Evolutionary conservation across 441 rosid genomes (phyloP).

Genomic region (Raphanus hybrid): DNA sequence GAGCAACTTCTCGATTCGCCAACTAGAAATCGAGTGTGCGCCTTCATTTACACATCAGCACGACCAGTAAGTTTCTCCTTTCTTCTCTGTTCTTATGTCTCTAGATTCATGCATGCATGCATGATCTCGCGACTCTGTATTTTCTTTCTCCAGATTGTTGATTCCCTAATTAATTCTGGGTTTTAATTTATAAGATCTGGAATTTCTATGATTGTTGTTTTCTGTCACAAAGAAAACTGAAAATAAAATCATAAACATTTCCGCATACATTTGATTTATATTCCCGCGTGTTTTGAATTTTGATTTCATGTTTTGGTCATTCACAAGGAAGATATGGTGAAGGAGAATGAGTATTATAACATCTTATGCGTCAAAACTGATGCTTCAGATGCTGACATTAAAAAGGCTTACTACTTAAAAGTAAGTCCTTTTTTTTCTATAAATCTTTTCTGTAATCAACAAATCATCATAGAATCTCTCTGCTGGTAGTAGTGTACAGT

Average conservation of each 20-base stretch:
- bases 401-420: constrained; percentile 92
- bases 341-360: too few species aligned
- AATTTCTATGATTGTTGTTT: not conserved
- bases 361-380: too few species aligned
- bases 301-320: not conserved
- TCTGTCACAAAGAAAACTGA: not conserved
- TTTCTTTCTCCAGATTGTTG: too few species aligned
- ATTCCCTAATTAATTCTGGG: too few species aligned
- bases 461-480: too few species aligned
- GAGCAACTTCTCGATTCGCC: not conserved
- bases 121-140: too few species aligned
- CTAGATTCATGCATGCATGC: not conserved
- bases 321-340: too few species aligned
- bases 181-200: constrained; percentile 14
- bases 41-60: not conserved
- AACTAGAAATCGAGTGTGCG: not conserved
- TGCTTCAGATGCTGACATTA: constrained; percentile 77
- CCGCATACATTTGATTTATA: not conserved
- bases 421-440: constrained; percentile 41
- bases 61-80: not conserved
- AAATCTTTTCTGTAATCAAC: not conserved
- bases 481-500: too few species aligned
- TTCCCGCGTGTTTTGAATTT: not conserved
- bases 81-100: not conserved
- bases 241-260: not conserved